Percentiles rank a stretch among this genome's conserved stretches.
phyloP scores from a whole-genome alignment of 495 filamentous ascomycete species.

The Podospora fimiseda region DNA sequence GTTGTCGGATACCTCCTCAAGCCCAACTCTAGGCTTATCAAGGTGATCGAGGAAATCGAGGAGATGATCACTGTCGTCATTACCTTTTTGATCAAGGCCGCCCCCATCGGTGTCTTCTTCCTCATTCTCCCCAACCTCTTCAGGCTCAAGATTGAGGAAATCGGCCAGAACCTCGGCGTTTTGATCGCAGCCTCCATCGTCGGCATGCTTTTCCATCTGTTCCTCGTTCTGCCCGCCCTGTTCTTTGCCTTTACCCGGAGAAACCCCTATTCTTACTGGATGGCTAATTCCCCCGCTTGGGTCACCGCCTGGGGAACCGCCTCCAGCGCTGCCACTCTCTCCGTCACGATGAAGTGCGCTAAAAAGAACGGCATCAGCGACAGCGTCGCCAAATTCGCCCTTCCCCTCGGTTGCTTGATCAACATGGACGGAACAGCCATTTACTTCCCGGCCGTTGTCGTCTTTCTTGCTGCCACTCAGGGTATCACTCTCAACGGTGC shows the following conservation, averaged over 20 bases:
- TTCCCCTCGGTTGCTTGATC: constrained; percentile 27
- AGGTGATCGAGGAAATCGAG: constrained; percentile 22
- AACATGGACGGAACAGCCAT: constrained; percentile 33
- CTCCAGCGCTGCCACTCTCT: constrained; percentile 23
- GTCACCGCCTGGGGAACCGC: constrained; percentile 29
- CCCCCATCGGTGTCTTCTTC: constrained; percentile 32
- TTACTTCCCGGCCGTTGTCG: constrained; percentile 27
- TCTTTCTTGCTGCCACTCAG: constrained; percentile 29
- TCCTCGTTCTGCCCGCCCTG: constrained; percentile 22
- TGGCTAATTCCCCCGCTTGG: constrained; percentile 23
- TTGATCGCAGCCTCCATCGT: constrained; percentile 23
- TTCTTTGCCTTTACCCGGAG: constrained; percentile 18
- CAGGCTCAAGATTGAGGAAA: constrained; percentile 21
- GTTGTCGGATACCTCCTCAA: constrained; percentile 24
- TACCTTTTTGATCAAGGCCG: constrained; percentile 27
- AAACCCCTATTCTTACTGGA: constrained; percentile 27
- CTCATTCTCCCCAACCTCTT: constrained; percentile 30
- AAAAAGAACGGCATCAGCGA: constrained; percentile 12
- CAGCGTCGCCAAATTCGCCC: constrained; percentile 20
- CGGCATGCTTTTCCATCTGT: constrained; percentile 24
- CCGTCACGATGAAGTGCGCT: constrained; percentile 21
- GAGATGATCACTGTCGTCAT: constrained; percentile 27
- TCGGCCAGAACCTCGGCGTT: constrained; percentile 27
- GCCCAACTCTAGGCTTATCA: constrained; percentile 10
- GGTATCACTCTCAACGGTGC: constrained; percentile 18